Percentiles rank a stretch among this genome's conserved stretches.
phyloP scores from a whole-genome alignment of 2,329 filamentous ascomycete species.

The Epichloe scottii region DNA sequence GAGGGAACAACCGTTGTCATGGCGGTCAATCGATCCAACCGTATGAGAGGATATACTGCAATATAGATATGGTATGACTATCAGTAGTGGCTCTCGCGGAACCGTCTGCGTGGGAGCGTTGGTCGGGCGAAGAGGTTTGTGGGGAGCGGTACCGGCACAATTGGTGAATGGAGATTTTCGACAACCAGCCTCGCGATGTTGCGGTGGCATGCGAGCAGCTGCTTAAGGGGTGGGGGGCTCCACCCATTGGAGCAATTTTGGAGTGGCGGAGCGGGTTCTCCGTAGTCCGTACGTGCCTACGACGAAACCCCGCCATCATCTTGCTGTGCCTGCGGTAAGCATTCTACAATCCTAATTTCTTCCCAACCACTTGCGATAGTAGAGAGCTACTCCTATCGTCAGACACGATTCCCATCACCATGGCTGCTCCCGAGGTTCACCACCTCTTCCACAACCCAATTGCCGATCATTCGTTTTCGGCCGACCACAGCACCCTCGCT shows the following conservation, averaged over 20 bases:
- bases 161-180: slow-evolving; percentile 2
- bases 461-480: slow-evolving; percentile 94
- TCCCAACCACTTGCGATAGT: slow-evolving; percentile 53
- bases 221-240: neutral
- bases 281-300: neutral
- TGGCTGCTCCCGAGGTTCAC: slow-evolving; percentile 83
- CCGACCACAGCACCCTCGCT: slow-evolving; percentile 76
- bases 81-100: neutral
- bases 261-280: neutral
- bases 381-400: slow-evolving; percentile 65
- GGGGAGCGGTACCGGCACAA: neutral
- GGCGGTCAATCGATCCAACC: slow-evolving; percentile 7
- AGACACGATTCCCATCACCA: slow-evolving; percentile 27
- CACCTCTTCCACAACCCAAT: slow-evolving; percentile 96
- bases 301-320: slow-evolving; percentile 7
- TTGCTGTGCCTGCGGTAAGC: neutral
- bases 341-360: neutral
- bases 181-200: slow-evolving; percentile 1
- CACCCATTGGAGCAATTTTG: neutral
- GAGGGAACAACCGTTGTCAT: slow-evolving; percentile 27
- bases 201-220: neutral
- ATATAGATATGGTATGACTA: neutral
- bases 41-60: neutral
- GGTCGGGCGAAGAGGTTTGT: neutral
- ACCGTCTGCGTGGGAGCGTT: neutral